Evolutionary conservation across 1,139 yeast genomes (phyloP), one percentile per base, ranked within the genome.

Genomic region (Meyerozyma athensensis): DNA sequence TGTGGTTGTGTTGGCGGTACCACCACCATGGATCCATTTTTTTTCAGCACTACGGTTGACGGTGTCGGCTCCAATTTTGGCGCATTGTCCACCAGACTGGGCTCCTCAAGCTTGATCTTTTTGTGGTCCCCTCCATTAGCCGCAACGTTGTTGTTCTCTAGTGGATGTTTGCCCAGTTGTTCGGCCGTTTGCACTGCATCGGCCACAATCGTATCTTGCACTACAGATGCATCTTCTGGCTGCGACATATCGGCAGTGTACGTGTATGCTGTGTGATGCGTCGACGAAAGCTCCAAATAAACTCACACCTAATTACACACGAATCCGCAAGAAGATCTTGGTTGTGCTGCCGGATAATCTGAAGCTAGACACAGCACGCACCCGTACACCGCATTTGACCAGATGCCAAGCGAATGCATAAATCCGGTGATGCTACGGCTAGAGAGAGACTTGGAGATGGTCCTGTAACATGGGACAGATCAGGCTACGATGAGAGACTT

Each of bases 1-100:
- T 76, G 78, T 0, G 86, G 83, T 33, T 65, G 60, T 7, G 73
- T 65, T 4, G 65, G 65, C 3, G 84, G 82, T 4, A 78, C 82
- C 23, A 77, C 77, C 7, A 73, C 65, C 8, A 65, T 63, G 20
- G 14, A n/a, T 4, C 32, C 32, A 16, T 28, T 28, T 28, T 28
- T 6, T 16, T 28, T 28, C 32, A 18, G 19, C 12, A 9, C 6
- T 9, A 5, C 10, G 9, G 7, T 10, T 8, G 23, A 7, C 19
- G 12, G 13, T 14, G n/a, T 18, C 20, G 13, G 32, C 20, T 28
- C 32, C n/a, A 20, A 13, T 8, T 17, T 9, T 8, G 32, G 19
- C 7, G 7, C 32, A n/a, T 9, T 28, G 8, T 2, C 13, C 13
- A 20, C 8, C n/a, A 17, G 20, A 2, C 17, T 2, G 12, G 14